phyloP scores from a whole-genome alignment of 306 rosid genomes.

The Inga oerstediana region DNA sequence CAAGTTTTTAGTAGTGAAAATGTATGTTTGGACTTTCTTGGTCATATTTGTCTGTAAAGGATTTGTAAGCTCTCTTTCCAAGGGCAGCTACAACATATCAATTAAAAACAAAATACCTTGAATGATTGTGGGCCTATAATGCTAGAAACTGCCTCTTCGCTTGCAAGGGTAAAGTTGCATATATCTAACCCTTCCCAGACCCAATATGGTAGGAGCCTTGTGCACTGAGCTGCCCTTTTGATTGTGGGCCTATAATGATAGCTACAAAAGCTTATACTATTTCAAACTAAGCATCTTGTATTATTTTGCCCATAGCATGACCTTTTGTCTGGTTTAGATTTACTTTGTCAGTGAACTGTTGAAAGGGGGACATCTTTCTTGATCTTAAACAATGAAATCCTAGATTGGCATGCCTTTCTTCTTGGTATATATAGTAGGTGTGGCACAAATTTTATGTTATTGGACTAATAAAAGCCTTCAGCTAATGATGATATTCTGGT shows the following conservation, averaged over 20 bases:
- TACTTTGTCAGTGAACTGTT: background rate
- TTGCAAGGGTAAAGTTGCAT: too few relatives aligned
- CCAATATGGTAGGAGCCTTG: too few relatives aligned
- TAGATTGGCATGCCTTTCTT: slow-evolving; percentile 21
- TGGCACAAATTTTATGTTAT: slow-evolving; percentile 11
- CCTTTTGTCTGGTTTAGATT: background rate
- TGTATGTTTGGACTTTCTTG: background rate
- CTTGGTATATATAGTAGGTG: background rate
- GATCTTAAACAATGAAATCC: background rate
- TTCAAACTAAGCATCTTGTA: background rate
- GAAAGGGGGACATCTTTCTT: background rate
- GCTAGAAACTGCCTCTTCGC: background rate
- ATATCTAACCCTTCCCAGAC: too few relatives aligned
- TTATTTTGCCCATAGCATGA: background rate
- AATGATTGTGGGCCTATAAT: background rate
- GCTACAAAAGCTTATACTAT: background rate
- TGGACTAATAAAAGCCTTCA: background rate
- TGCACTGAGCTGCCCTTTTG: background rate
- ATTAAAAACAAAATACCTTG: background rate
- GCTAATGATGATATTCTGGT: background rate
- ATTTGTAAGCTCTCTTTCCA: background rate
- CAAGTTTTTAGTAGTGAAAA: background rate
- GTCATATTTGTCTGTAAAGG: background rate
- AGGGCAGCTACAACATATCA: background rate
- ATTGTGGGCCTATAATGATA: background rate